Conservation (phyloP, 2,329 filamentous ascomycete species). For the Calonectria pseudoturangicola region DNA sequence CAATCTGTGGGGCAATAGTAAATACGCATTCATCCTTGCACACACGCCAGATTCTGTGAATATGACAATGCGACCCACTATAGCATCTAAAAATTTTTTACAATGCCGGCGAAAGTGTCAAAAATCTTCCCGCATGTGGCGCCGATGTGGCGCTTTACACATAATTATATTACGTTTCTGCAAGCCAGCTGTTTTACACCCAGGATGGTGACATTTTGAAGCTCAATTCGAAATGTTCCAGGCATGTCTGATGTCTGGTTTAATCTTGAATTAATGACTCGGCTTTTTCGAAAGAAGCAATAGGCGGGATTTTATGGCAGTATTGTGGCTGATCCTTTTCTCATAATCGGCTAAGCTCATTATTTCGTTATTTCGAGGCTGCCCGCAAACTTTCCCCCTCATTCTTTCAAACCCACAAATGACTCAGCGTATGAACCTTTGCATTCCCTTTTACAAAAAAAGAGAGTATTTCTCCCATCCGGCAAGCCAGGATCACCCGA, state of each 20-base stretch:
- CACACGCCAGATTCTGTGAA: too few species aligned
- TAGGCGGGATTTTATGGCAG: too few species aligned
- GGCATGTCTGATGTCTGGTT: background rate
- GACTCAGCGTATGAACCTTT: background rate
- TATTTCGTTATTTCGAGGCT: too few species aligned
- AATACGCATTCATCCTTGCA: background rate
- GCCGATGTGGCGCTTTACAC: background rate
- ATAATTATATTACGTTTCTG: background rate
- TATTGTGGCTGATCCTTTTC: too few species aligned
- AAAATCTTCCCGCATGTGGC: background rate
- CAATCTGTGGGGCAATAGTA: too few species aligned
- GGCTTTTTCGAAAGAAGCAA: background rate
- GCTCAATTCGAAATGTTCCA: background rate
- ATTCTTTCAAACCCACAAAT: background rate
- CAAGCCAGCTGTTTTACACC: background rate
- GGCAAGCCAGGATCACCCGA: too few species aligned
- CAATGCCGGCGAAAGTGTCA: too few species aligned
- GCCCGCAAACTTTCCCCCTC: background rate
- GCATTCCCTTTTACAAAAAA: background rate
- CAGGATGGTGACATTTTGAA: background rate
- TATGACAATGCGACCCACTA: background rate
- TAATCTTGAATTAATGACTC: background rate
- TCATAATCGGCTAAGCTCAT: too few species aligned
- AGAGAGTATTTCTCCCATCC: background rate
- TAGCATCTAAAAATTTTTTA: background rate